Percentiles rank a stretch among this genome's conserved stretches.
These are phyloP conservation scores for Aegilops longissima DNA, from an alignment of 176 grass and related monocot species.

Conservation along the genomic window DNA sequence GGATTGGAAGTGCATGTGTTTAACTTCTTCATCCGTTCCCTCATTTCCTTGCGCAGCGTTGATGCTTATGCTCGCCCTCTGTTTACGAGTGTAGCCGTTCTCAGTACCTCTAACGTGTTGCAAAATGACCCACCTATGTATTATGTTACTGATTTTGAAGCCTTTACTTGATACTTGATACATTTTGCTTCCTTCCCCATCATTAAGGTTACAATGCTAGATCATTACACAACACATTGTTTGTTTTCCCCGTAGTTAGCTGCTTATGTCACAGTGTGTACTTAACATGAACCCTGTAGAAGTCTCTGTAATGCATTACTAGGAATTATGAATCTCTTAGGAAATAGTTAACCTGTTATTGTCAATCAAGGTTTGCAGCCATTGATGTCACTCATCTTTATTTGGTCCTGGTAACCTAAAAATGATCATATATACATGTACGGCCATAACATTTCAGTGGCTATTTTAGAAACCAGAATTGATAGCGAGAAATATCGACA, in stretches of 20 bases:
- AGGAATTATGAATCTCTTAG: not conserved
- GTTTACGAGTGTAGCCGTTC: not conserved
- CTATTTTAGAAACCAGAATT: not conserved
- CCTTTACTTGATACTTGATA: not conserved
- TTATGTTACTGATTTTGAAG: not conserved
- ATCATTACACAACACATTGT: not conserved
- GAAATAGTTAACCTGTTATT: not conserved
- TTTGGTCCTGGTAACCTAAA: not conserved
- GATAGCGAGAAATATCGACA: not conserved
- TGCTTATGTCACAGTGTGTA: not conserved
- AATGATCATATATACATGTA: not conserved
- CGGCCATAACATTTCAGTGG: not conserved
- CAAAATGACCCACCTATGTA: not conserved
- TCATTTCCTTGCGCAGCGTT: too few relatives aligned
- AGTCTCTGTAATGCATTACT: not conserved
- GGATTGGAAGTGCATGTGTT: too few relatives aligned
- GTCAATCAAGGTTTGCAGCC: not conserved
- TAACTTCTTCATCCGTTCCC: too few relatives aligned
- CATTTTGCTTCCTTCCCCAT: not conserved
- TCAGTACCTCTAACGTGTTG: not conserved
- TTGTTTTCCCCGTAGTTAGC: not conserved
- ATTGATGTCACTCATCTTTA: not conserved
- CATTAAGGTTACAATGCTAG: not conserved
- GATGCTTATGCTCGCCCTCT: not conserved
- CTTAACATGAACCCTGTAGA: not conserved